Conservation (phyloP, 1,284 basidiomycete genomes). For the Puccinia hordei region DNA sequence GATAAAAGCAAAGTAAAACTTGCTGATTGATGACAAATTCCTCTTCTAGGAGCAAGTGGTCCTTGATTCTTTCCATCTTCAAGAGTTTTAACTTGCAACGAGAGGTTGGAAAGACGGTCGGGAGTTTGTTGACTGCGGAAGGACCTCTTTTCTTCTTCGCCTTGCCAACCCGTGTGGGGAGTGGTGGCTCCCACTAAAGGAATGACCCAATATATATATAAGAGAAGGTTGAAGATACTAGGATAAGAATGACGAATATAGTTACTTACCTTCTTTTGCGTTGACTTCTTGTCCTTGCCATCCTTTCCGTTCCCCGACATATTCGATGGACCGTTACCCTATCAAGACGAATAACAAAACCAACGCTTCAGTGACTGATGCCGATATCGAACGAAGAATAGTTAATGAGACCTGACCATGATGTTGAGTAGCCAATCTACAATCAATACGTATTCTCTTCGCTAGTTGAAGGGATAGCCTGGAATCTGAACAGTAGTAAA, state of each 20-base stretch:
- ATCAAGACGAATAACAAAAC: neutral
- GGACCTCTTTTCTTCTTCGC: constrained; percentile 80
- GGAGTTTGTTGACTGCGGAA: constrained; percentile 85
- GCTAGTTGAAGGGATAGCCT: no score
- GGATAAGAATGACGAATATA: neutral
- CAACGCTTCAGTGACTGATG: neutral
- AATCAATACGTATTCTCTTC: neutral
- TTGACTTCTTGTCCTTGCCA: constrained; percentile 50
- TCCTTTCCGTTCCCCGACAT: constrained; percentile 49
- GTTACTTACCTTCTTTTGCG: constrained; percentile 43
- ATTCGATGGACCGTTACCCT: constrained; percentile 51
- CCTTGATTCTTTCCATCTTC: constrained; percentile 96
- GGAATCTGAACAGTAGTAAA: no score
- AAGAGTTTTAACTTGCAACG: constrained; percentile 93
- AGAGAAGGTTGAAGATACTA: neutral
- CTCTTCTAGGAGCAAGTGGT: constrained; percentile 94
- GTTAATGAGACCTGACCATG: neutral
- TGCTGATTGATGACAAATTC: constrained; percentile 51
- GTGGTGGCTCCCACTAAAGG: constrained; percentile 96
- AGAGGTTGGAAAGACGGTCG: constrained; percentile 89
- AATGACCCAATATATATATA: neutral
- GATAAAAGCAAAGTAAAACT: neutral
- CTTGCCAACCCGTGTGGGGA: constrained; percentile 95
- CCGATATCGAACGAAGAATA: neutral
- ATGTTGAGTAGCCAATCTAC: neutral